Evolutionary conservation across 495 filamentous ascomycete genomes (phyloP).

Genomic region (Podospora pseudoanserina): DNA sequence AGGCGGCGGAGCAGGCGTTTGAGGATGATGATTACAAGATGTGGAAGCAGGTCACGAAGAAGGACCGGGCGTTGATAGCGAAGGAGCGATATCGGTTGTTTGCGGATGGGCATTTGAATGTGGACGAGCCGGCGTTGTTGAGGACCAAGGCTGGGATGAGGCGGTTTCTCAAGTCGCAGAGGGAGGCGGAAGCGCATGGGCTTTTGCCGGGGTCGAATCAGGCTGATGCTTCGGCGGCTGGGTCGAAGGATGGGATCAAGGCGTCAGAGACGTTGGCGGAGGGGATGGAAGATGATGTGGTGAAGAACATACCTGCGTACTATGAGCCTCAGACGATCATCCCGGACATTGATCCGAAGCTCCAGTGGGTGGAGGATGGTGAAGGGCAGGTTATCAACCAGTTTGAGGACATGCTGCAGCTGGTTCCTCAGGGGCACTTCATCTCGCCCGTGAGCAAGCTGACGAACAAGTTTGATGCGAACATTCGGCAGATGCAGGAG

Average conservation of each 20-base stretch:
- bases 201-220: constrained; percentile 27
- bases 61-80: constrained; percentile 84
- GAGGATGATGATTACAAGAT: constrained; percentile 91
- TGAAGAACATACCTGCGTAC: constrained; percentile 81
- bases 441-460: constrained; percentile 71
- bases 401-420: constrained; percentile 71
- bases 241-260: constrained; percentile 40
- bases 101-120: constrained; percentile 74
- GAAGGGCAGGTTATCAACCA: constrained; percentile 83
- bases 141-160: constrained; percentile 64
- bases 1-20: constrained; percentile 50
- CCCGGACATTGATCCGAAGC: constrained; percentile 71
- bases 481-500: constrained; percentile 94
- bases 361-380: constrained; percentile 82
- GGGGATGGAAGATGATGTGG: constrained; percentile 83
- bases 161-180: constrained; percentile 72
- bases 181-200: constrained; percentile 51
- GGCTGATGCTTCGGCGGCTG: constrained; percentile 45
- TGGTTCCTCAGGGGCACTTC: constrained; percentile 72
- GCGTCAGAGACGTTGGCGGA: constrained; percentile 75
- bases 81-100: constrained; percentile 78
- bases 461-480: constrained; percentile 77
- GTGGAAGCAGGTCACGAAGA: constrained; percentile 99
- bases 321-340: constrained; percentile 84
- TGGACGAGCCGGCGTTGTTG: constrained; percentile 81